phyloP scores from a whole-genome alignment of 352 stramenopile genomes.

The Phytophthora cryptogea region DNA sequence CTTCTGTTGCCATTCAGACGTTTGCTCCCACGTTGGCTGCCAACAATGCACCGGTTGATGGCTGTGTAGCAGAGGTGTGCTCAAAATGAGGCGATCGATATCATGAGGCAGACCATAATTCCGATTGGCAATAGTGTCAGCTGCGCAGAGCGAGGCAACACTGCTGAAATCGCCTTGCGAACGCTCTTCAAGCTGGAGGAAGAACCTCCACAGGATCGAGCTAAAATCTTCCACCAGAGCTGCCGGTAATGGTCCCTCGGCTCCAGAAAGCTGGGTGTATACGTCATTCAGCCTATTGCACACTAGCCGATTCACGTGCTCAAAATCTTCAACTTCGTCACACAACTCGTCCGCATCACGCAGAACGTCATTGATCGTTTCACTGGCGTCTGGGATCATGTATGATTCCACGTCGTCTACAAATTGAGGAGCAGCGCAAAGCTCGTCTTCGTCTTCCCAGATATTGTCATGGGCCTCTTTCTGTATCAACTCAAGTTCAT shows the following conservation, averaged over 20 bases:
- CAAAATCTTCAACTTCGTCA: slow-evolving; percentile 6
- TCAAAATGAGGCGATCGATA: slow-evolving; percentile 5
- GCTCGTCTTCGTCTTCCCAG: background rate
- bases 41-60: background rate
- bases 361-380: slow-evolving; percentile 1
- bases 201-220: slow-evolving; percentile 2
- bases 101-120: slow-evolving; percentile 12
- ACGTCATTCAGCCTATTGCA: slow-evolving; percentile 2
- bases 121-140: background rate
- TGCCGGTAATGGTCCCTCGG: background rate
- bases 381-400: background rate
- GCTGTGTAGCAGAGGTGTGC: background rate
- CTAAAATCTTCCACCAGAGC: slow-evolving; percentile 5
- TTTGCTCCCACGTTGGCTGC: slow-evolving; percentile 4
- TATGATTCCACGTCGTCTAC: slow-evolving; percentile 1
- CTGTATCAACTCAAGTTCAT: slow-evolving; percentile 4
- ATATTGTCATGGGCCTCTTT: background rate
- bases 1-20: background rate
- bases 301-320: slow-evolving; percentile 1
- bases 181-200: background rate
- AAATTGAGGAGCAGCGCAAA: background rate
- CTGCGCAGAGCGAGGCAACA: background rate
- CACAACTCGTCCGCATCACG: slow-evolving; percentile 2
- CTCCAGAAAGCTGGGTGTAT: background rate
- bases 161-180: background rate